Evolutionary conservation across 208 protist genomes (phyloP), one percentile per base, ranked within the genome.

Genomic region (Leishmania amazonensis): DNA sequence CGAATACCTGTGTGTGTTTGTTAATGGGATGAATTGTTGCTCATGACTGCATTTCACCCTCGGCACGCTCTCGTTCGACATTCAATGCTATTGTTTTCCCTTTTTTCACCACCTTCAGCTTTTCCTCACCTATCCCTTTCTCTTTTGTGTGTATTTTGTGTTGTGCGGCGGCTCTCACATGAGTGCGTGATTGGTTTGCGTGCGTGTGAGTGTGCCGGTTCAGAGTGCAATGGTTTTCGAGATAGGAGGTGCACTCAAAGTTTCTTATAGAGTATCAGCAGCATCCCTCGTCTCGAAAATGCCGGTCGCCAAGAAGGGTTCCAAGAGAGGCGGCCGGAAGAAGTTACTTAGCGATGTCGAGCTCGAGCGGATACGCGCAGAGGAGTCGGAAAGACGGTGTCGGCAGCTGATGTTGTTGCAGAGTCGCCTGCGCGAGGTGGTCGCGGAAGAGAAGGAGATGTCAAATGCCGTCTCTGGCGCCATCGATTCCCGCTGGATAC

Each of bases 401-500:
- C 93, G 93, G 1, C 88, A 97, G 81, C 83, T 95, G 53, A 89
- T 87, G 42, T 87, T 98, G 60, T 83, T 97, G 28, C 81, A 96
- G 51, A 87, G 85, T 24, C 89, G 93, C 42, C 82, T 99, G 21
- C 81, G 87, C 11, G 89, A 98, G 58, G 80, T 98, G 35, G 77
- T 96, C n/a, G 83, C 91, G 57, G 91, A 97, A 76, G 97, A 99
- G 87, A 88, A 92, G 83, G 78, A 79, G 35, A 87, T 97, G 85
- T 89, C 91, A 2, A 80, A 76, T 38, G 75, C 79, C 21, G 83
- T 92, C 19, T 35, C 80, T 4, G 87, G 72, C 40, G 86, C 87
- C 6, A 95, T 99, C 51, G 93, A 98, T 83, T 89, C 91, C 1
- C 89, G 94, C 0, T 99, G 97, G 97, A 93, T 98, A 31, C 79